These are phyloP conservation scores for Fusarium protoensiforme DNA, from an alignment of 2,329 filamentous ascomycete genomes.

Conservation along the genomic window DNA sequence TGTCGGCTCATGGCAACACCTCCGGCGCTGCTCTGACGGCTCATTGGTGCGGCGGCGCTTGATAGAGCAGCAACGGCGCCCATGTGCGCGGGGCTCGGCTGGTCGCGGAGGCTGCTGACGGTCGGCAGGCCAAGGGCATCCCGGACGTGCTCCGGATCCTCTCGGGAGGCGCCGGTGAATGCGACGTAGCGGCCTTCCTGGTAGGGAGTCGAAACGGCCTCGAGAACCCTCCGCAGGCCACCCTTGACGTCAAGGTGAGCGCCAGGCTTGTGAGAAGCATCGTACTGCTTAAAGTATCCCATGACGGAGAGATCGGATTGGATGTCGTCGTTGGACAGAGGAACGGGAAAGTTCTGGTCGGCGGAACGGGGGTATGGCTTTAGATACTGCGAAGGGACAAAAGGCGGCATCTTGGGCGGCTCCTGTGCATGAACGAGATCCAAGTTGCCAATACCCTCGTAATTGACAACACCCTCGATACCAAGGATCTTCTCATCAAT, in stretches of 20 bases:
- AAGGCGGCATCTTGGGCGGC: constrained; percentile 67
- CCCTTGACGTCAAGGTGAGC: constrained; percentile 66
- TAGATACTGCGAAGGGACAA: constrained; percentile 67
- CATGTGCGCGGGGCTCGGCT: constrained; percentile 46
- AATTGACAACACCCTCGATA: constrained; percentile 69
- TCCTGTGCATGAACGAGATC: constrained; percentile 66
- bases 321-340: constrained; percentile 63
- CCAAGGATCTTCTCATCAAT: constrained; percentile 68
- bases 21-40: constrained; percentile 65
- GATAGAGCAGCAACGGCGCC: constrained; percentile 41
- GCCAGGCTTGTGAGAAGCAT: constrained; percentile 62
- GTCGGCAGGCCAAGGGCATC: constrained; percentile 61
- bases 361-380: constrained; percentile 65
- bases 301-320: constrained; percentile 68
- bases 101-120: constrained; percentile 56
- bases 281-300: constrained; percentile 67
- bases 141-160: constrained; percentile 61
- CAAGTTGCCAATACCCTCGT: constrained; percentile 68
- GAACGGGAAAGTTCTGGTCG: constrained; percentile 66
- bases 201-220: constrained; percentile 63
- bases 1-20: constrained; percentile 68
- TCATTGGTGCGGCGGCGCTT: constrained; percentile 61
- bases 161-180: constrained; percentile 58
- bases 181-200: constrained; percentile 60
- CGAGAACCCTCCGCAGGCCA: constrained; percentile 66